Percentiles rank a stretch among this genome's conserved stretches.
Evolutionary conservation across 1,284 basidiomycete species (phyloP).

Genomic region (Sanghuangporus sanghuang): DNA sequence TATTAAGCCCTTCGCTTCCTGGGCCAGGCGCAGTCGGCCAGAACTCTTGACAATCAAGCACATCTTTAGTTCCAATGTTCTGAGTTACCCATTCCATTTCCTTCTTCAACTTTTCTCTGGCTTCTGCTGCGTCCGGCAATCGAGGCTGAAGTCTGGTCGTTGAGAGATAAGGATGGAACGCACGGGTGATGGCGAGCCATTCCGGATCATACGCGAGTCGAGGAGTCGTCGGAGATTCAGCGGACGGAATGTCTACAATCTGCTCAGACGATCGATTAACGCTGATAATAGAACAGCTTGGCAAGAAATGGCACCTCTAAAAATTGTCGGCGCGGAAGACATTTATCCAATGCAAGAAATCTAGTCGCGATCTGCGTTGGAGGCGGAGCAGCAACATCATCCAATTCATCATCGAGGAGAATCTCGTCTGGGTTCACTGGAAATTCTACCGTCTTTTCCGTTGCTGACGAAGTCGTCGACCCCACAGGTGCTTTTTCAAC

Average conservation of each 20-base stretch:
- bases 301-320: constrained; percentile 62
- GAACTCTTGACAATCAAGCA: constrained; percentile 70
- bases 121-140: constrained; percentile 57
- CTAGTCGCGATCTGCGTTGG: constrained; percentile 46
- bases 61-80: constrained; percentile 40
- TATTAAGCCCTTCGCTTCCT: constrained; percentile 32
- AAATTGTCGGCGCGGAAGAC: constrained; percentile 75
- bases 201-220: constrained; percentile 72
- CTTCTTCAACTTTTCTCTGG: constrained; percentile 53
- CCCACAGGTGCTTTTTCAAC: not conserved
- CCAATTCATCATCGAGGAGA: constrained; percentile 55
- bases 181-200: constrained; percentile 92
- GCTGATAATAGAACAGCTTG: constrained; percentile 6
- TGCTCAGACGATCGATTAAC: constrained; percentile 26
- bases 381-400: constrained; percentile 32
- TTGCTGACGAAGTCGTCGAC: not conserved
- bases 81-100: constrained; percentile 65
- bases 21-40: constrained; percentile 68
- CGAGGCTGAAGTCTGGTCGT: constrained; percentile 39
- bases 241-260: constrained; percentile 64
- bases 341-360: constrained; percentile 94
- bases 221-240: constrained; percentile 26
- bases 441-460: constrained; percentile 17
- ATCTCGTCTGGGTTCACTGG: constrained; percentile 69
- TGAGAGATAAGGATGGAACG: constrained; percentile 78